Conservation (phyloP, 2,329 filamentous ascomycete genomes). For the Phyllosticta paracitricarpa region DNA sequence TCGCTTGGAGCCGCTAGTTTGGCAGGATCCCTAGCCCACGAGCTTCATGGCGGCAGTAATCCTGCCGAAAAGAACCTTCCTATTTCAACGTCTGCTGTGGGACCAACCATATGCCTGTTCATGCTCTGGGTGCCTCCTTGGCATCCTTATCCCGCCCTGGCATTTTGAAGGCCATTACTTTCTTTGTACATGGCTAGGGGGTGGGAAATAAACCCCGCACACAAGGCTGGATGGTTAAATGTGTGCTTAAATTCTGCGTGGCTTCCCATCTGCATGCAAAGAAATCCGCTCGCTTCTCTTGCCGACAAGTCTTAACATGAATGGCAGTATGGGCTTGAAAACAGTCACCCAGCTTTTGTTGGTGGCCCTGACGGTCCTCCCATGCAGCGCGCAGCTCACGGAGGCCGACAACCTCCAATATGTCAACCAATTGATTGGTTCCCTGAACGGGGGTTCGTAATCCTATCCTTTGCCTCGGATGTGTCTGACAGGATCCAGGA, state of each 20-base stretch:
- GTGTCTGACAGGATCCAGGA: slow-evolving; percentile 13
- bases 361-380: neutral
- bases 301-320: neutral
- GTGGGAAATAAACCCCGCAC: neutral
- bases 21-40: neutral
- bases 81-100: neutral
- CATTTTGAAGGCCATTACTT: neutral
- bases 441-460: slow-evolving; percentile 26
- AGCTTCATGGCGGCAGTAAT: neutral
- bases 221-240: neutral
- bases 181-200: neutral
- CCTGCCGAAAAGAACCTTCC: neutral
- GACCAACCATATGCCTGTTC: neutral
- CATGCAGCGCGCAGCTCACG: neutral
- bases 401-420: slow-evolving; percentile 17
- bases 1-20: neutral
- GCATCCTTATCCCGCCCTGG: neutral
- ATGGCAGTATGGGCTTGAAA: neutral
- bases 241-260: neutral
- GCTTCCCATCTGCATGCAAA: neutral
- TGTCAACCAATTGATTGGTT: slow-evolving; percentile 33
- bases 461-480: neutral
- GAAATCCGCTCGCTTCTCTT: neutral
- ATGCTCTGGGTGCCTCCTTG: neutral
- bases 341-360: neutral